Conservation (phyloP, 176 grass and related monocot species). For the Puya raimondii region DNA sequence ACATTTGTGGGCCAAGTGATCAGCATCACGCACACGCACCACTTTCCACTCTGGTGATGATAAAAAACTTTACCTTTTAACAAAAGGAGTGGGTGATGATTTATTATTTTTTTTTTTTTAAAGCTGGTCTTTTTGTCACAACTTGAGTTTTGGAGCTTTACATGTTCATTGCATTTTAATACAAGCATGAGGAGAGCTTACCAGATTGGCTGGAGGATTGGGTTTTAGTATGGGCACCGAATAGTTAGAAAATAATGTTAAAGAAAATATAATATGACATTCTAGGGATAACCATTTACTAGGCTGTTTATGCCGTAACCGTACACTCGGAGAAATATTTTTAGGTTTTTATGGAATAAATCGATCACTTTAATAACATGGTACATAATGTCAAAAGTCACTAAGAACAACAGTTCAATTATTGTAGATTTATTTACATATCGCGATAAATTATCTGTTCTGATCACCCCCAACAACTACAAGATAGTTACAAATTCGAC, state of each 20-base stretch:
- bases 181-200: not conserved
- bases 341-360: too few species aligned
- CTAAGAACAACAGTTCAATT: too few species aligned
- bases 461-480: not conserved
- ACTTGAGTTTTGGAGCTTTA: constrained; percentile 7
- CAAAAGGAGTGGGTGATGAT: not conserved
- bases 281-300: too few species aligned
- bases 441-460: too few species aligned
- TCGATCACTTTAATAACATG: too few species aligned
- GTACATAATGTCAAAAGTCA: too few species aligned
- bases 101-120: not conserved
- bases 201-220: not conserved
- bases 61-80: not conserved
- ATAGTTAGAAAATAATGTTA: too few species aligned
- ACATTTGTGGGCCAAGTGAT: constrained; percentile 17
- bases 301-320: too few species aligned
- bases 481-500: constrained; percentile 25
- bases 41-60: not conserved
- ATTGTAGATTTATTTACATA: not conserved
- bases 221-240: too few species aligned
- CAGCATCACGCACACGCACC: not conserved
- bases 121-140: constrained; percentile 1
- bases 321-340: too few species aligned
- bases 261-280: too few species aligned
- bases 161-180: not conserved